Percentiles rank a stretch among this genome's conserved stretches.
phyloP scores from a whole-genome alignment of 2,329 filamentous ascomycete species.

The Onygenales sp. region DNA sequence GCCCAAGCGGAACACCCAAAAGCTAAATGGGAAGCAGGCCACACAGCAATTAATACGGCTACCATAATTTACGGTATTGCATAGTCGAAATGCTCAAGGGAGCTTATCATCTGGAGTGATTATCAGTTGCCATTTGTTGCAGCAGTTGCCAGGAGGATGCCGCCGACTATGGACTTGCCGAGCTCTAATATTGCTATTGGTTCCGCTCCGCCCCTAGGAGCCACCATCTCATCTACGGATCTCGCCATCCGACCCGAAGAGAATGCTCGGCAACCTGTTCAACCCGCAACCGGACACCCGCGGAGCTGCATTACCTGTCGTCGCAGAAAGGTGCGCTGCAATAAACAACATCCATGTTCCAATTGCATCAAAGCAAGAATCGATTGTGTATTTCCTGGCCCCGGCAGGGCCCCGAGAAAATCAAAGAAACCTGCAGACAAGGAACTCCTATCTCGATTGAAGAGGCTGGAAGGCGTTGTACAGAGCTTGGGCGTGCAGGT shows the following conservation, averaged over 20 bases:
- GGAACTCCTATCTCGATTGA: conserved; percentile 50
- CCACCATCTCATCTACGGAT: no score
- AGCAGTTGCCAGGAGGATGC: no score
- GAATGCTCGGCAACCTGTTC: conserved; percentile 16
- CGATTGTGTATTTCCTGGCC: conserved; percentile 54
- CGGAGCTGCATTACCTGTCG: conserved; percentile 40
- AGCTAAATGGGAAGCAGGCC: no score
- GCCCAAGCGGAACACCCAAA: no score
- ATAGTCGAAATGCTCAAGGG: no score
- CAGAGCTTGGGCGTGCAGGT: conserved; percentile 45
- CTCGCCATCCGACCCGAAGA: not conserved
- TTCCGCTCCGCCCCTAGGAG: no score
- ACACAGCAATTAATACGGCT: no score
- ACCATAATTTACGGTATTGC: no score
- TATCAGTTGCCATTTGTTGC: no score
- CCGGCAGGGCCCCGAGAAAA: conserved; percentile 51
- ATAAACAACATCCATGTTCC: conserved; percentile 39
- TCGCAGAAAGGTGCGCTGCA: conserved; percentile 39
- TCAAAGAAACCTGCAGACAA: conserved; percentile 48
- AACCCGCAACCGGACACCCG: conserved; percentile 15
- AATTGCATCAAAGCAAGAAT: conserved; percentile 42
- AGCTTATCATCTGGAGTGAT: no score
- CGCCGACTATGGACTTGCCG: no score
- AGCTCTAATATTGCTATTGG: no score
- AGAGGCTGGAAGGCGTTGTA: conserved; percentile 52